Evolutionary conservation across 176 grass and related monocot genomes (phyloP).

Genomic region (Zoysia japonica): DNA sequence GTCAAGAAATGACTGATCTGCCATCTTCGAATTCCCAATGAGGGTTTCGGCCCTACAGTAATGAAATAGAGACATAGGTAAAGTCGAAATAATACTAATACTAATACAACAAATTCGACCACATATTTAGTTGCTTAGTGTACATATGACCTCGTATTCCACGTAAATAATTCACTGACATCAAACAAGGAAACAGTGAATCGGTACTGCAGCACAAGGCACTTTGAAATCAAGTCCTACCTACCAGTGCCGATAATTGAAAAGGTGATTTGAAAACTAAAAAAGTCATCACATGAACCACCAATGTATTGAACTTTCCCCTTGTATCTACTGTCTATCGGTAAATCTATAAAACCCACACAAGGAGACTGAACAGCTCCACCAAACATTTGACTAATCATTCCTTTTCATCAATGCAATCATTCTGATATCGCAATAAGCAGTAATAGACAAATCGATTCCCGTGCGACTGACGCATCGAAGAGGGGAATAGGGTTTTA

Average conservation of each 20-base stretch:
- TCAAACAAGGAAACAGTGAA: neutral
- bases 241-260: too few relatives aligned
- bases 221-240: too few relatives aligned
- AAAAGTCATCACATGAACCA: neutral
- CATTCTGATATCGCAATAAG: neutral
- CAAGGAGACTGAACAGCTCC: neutral
- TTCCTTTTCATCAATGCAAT: neutral
- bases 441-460: too few relatives aligned
- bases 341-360: neutral
- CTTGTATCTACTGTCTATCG: neutral
- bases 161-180: neutral
- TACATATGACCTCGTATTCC: neutral
- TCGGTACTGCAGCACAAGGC: too few relatives aligned
- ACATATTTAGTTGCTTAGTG: too few relatives aligned
- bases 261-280: neutral
- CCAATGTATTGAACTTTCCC: too few relatives aligned
- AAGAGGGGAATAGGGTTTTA: too few relatives aligned
- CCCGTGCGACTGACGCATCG: too few relatives aligned
- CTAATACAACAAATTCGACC: neutral
- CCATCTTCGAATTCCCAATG: conserved; percentile 32
- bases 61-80: neutral
- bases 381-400: neutral
- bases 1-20: conserved; percentile 58
- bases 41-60: neutral
- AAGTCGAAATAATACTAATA: neutral